Percentiles rank a stretch among this genome's conserved stretches.
These are phyloP conservation scores for Coniochaeta prunicola DNA, from an alignment of 2,329 filamentous ascomycete genomes.

Conservation along the genomic window DNA sequence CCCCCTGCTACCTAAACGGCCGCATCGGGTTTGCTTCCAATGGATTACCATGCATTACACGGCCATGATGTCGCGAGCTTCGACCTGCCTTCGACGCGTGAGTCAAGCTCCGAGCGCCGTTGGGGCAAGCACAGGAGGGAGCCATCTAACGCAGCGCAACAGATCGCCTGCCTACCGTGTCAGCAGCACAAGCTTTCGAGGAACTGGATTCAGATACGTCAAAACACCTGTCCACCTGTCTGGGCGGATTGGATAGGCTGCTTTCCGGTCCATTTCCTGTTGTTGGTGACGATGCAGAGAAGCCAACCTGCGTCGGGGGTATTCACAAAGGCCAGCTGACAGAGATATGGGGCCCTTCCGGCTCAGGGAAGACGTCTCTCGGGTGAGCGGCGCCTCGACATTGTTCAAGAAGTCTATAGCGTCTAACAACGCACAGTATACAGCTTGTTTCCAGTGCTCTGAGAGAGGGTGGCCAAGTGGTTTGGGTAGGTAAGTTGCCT, in stretches of 20 bases:
- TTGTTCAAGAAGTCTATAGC: background rate
- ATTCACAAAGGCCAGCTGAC: conserved; percentile 71
- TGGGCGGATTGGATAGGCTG: conserved; percentile 43
- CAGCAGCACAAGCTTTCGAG: conserved; percentile 64
- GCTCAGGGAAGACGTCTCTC: conserved; percentile 76
- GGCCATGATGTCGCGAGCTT: conserved; percentile 56
- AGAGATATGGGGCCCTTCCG: conserved; percentile 83
- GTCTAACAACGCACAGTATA: conserved; percentile 45
- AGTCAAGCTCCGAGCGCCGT: conserved; percentile 13
- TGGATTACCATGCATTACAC: conserved; percentile 54
- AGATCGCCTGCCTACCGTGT: conserved; percentile 74
- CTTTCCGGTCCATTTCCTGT: conserved; percentile 26
- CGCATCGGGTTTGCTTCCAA: conserved; percentile 15
- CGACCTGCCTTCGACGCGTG: conserved; percentile 44
- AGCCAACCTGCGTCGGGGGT: conserved; percentile 37
- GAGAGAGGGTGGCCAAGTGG: conserved; percentile 51
- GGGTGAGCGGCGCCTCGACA: conserved; percentile 46
- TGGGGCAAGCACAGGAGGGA: conserved; percentile 8
- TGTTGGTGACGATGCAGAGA: conserved; percentile 5
- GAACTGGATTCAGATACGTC: conserved; percentile 44
- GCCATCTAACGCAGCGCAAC: background rate
- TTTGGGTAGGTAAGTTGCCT: conserved; percentile 70
- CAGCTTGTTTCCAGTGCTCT: conserved; percentile 62
- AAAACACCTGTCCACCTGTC: conserved; percentile 47
- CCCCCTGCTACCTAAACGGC: background rate